phyloP scores from a whole-genome alignment of 2,329 filamentous ascomycete genomes.

The Fragosphaeria purpurea region DNA sequence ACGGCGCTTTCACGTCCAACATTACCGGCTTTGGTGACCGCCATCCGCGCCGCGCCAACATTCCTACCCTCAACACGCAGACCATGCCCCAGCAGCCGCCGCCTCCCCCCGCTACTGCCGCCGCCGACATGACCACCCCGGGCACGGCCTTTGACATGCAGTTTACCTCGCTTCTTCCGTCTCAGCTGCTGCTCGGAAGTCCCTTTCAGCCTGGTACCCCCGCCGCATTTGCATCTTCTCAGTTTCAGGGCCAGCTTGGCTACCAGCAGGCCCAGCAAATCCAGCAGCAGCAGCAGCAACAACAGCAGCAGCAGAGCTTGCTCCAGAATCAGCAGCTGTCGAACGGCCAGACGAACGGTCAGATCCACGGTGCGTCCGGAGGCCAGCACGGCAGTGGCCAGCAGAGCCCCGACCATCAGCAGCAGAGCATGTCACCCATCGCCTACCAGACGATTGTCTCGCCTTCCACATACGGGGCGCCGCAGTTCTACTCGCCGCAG shows the following conservation, averaged over 20 bases:
- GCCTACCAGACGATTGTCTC: slow-evolving; percentile 79
- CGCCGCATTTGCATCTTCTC: slow-evolving; percentile 77
- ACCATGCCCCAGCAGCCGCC: slow-evolving; percentile 38
- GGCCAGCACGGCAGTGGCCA: slow-evolving; percentile 46
- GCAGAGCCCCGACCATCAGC: slow-evolving; percentile 65
- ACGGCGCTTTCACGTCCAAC: slow-evolving; percentile 85
- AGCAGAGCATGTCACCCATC: slow-evolving; percentile 69
- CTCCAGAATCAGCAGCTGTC: slow-evolving; percentile 34
- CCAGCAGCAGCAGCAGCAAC: slow-evolving; percentile 51
- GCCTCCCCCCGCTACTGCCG: slow-evolving; percentile 35
- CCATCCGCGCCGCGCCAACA: slow-evolving; percentile 73
- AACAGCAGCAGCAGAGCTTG: slow-evolving; percentile 28
- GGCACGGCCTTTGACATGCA: slow-evolving; percentile 95
- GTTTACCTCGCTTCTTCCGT: slow-evolving; percentile 91
- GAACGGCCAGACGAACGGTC: slow-evolving; percentile 41
- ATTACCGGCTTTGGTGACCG: slow-evolving; percentile 76
- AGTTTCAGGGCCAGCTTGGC: slow-evolving; percentile 75
- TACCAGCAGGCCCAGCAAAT: slow-evolving; percentile 61
- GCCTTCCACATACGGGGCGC: slow-evolving; percentile 70
- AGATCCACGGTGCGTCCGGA: slow-evolving; percentile 47
- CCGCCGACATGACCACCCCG: slow-evolving; percentile 71
- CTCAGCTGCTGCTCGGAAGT: slow-evolving; percentile 86
- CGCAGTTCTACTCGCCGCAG: slow-evolving; percentile 75
- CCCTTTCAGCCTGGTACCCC: slow-evolving; percentile 95
- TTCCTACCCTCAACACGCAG: slow-evolving; percentile 87